Evolutionary conservation across 225 moss, liverwort and hornwort genomes (phyloP).

Genomic region (Physcomitrium patens): DNA sequence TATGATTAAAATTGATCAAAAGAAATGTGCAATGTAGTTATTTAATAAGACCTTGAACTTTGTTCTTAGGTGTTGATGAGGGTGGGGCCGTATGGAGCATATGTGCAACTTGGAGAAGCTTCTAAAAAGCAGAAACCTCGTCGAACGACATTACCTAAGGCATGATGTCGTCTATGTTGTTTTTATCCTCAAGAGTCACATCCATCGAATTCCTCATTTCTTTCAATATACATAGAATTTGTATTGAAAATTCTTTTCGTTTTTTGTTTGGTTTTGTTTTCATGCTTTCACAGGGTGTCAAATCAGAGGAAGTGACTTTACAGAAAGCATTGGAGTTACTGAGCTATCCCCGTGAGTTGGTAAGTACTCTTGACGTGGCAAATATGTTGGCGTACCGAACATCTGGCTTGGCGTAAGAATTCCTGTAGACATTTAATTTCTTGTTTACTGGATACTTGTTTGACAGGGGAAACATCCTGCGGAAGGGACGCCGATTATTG

Average conservation of each 20-base stretch:
- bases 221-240: not conserved
- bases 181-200: slow-evolving; percentile 7
- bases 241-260: not conserved
- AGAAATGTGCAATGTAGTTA: not conserved
- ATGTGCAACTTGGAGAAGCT: slow-evolving; percentile 80
- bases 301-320: slow-evolving; percentile 24
- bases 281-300: slow-evolving; percentile 28
- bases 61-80: slow-evolving; percentile 65
- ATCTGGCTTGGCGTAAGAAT: too few relatives aligned
- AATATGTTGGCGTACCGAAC: too few relatives aligned
- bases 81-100: slow-evolving; percentile 87
- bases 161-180: slow-evolving; percentile 3
- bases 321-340: slow-evolving; percentile 27
- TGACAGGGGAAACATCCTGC: slow-evolving; percentile 41
- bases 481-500: slow-evolving; percentile 38
- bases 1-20: slow-evolving; percentile 15
- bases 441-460: slow-evolving; percentile 1
- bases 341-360: slow-evolving; percentile 33
- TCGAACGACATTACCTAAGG: slow-evolving; percentile 85
- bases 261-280: too few relatives aligned
- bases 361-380: not conserved
- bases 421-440: too few relatives aligned
- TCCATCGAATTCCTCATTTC: slow-evolving; percentile 10
- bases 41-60: not conserved
- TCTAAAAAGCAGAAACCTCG: slow-evolving; percentile 84